Base-by-base conservation (phyloP, 1,284 basidiomycete genomes). In the Pisolithus thermaeus region DNA sequence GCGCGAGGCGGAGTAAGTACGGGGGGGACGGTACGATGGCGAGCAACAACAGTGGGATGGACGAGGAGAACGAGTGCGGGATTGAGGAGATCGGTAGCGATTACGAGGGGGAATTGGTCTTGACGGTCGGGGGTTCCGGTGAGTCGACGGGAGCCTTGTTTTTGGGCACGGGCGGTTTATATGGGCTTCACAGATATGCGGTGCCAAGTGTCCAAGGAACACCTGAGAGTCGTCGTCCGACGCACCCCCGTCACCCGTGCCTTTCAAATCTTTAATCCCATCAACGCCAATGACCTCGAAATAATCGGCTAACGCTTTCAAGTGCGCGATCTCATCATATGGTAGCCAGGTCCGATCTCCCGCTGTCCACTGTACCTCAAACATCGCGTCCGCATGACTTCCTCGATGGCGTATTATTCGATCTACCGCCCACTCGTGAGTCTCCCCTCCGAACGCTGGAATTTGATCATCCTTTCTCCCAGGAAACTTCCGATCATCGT, bases 341-440 rank as follows among this genome's bases (percentile, higher is more conserved):
- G 47, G 36, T 18, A 48, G 14, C 67, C 67, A 71, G 11, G 64
- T 63, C 0, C 49, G 42, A 37, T 71, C 61, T 1, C 68, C 66
- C 0, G 58, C 54, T 49, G 58, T 63, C 67, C 68, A 72, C 11
- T 51, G 27, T 0, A 69, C 48, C 40, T 69, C 45, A 48, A 71
- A 70, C 2, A 58, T 39, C 0, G 58, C 51, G 9, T 60, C 42
- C 7, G 14, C 7, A 3, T 56, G 54, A n/a, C 51, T 47, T 11
- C 67, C 62, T 0, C 51, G 43, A 49, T 70, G 69, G 3, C 48
- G 37, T 0, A 62, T 1, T 8, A 46, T 46, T 9, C 20, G 8
- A 8, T 45, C 25, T 12, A 46, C 32, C 7, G 44, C 22, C 44
- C 39, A 40, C 11, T 40, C 39, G 4, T 6, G 16, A 3, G n/a